A percentile compares a stretch with the other conserved stretches of the same genome.
Evolutionary conservation across 2,329 filamentous ascomycete genomes (phyloP).

Genomic region (Aspergillus sergii): DNA sequence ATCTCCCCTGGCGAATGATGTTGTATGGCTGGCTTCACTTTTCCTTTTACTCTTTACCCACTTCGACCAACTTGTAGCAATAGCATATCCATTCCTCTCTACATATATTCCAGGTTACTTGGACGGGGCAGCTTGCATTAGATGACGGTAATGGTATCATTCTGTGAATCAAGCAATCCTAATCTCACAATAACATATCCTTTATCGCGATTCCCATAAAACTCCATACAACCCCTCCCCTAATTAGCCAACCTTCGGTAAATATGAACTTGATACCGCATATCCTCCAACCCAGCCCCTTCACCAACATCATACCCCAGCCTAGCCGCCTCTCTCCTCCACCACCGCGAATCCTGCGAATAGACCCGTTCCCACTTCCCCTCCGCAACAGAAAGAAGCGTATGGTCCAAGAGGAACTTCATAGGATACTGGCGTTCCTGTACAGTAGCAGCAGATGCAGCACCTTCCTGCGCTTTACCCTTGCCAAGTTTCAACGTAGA

Average conservation of each 20-base stretch:
- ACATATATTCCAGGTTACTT: conserved; percentile 6
- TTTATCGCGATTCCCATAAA: not conserved
- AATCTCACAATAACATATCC: conserved; percentile 8
- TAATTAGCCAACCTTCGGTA: conserved; percentile 56
- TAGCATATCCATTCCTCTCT: conserved; percentile 30
- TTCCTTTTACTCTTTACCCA: conserved; percentile 25
- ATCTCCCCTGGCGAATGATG: conserved; percentile 30
- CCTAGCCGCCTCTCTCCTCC: conserved; percentile 64
- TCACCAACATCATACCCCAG: conserved; percentile 84
- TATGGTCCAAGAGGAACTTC: conserved; percentile 88
- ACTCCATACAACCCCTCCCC: not conserved
- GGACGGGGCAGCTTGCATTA: not conserved
- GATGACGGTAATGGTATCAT: not conserved
- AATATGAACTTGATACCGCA: conserved; percentile 90
- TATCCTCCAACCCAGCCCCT: conserved; percentile 85
- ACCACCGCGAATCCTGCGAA: conserved; percentile 81
- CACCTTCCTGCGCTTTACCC: conserved; percentile 27
- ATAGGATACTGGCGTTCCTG: conserved; percentile 75
- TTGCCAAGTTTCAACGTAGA: conserved; percentile 75
- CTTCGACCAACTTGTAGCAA: conserved; percentile 27
- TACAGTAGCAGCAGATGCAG: conserved; percentile 44
- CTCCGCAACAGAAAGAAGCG: conserved; percentile 59
- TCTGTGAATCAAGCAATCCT: not conserved
- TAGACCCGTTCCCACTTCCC: conserved; percentile 72
- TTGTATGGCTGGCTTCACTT: conserved; percentile 26